Evolutionary conservation across 257 asterid species (phyloP).

Genomic region (Anisodus acutangulus): DNA sequence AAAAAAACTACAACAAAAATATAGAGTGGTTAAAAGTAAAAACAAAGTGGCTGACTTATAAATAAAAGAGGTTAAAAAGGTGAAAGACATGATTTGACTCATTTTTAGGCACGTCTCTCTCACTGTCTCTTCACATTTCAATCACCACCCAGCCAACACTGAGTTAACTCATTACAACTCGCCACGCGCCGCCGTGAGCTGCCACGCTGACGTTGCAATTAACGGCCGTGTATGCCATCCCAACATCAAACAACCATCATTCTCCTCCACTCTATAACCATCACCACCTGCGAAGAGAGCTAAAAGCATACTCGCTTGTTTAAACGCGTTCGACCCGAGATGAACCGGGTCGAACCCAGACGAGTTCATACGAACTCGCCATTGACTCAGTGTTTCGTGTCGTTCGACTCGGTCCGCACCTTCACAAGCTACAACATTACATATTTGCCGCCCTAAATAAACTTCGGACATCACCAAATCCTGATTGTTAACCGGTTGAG

Average conservation of each 20-base stretch:
- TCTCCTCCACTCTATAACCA: slow-evolving; percentile 84
- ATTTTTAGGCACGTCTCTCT: slow-evolving; percentile 50
- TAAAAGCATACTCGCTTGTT: slow-evolving; percentile 84
- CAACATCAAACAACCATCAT: slow-evolving; percentile 80
- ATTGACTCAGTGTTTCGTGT: slow-evolving; percentile 75
- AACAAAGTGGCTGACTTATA: slow-evolving; percentile 34
- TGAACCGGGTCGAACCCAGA: slow-evolving; percentile 74
- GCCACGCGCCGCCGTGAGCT: slow-evolving; percentile 38
- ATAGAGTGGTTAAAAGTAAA: background rate
- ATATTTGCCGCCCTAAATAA: slow-evolving; percentile 76
- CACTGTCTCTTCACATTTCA: slow-evolving; percentile 39
- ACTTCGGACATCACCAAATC: slow-evolving; percentile 83
- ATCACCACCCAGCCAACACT: slow-evolving; percentile 21
- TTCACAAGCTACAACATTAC: slow-evolving; percentile 89
- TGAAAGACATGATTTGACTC: slow-evolving; percentile 68
- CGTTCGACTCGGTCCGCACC: slow-evolving; percentile 80
- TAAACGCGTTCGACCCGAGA: slow-evolving; percentile 82
- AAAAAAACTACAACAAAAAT: background rate
- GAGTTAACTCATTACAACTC: slow-evolving; percentile 40
- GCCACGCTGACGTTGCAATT: slow-evolving; percentile 91
- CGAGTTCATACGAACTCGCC: slow-evolving; percentile 67
- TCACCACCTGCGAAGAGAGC: slow-evolving; percentile 76
- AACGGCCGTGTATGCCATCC: slow-evolving; percentile 91
- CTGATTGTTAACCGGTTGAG: slow-evolving; percentile 49
- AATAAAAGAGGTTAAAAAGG: slow-evolving; percentile 31